Evolutionary conservation across 2,329 filamentous ascomycete species (phyloP), one percentile per base, ranked within the genome.

Genomic region (Apiospora sp.): DNA sequence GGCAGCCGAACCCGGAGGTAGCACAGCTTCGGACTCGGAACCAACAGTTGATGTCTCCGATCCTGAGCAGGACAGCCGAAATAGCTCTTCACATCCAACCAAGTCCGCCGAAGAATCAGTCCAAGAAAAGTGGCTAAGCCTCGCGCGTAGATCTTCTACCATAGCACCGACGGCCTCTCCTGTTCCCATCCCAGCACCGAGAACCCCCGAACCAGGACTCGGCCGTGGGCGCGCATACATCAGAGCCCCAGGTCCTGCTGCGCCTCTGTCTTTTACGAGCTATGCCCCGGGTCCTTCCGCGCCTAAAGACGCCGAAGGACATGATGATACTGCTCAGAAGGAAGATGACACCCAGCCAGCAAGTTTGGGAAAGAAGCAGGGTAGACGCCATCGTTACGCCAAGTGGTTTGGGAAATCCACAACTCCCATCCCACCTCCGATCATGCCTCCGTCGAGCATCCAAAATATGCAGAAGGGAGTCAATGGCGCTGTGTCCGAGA

Each of bases 351-450:
- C 19, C 58, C 30, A 1, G 8, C 16, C 58, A 64, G 41, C 34
- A 34, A 64, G 34, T 64, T 10, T 19, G 12, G 22, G 34, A 10
- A 64, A n/a, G 58, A 64, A 64, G 27, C 54, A 34, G 19, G 16
- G 58, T 41, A 64, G 22, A 61, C 34, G 58, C 4, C 43, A 22
- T 24, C 58, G 37, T 22, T 64, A 41, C 34, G 8, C 34, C 58
- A 22, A 64, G 58, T 41, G 58, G 58, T 10, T 64, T 41, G 58
- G 58, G 19, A 41, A 64, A 24, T 64, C 58, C 34, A 64, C 58
- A 37, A 41, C 58, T 34, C 34, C 58, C 19, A 64, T 64, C 34
- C 54, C 54, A 37, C 54, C 30, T 37, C 54, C 54, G 3, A 37
- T 37, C 30, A n/a, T 61, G 19, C 54, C 54, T 19, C 22, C 30